These are phyloP conservation scores for Zhuliangozyma parablackwelliae DNA, from an alignment of 1,139 yeast species.

Conservation along the genomic window DNA sequence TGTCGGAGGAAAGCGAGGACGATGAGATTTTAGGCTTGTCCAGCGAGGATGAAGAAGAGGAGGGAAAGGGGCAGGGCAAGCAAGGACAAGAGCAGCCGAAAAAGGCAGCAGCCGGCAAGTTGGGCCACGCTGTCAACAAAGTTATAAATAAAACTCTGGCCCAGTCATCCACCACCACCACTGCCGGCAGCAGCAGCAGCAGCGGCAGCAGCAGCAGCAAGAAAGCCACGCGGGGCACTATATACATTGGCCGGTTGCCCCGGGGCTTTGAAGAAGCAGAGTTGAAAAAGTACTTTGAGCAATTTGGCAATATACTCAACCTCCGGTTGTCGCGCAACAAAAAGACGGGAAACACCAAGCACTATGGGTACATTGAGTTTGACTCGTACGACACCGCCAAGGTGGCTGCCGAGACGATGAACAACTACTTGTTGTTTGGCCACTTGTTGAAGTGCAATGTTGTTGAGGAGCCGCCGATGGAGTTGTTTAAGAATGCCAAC, in stretches of 20 bases:
- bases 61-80: conserved; percentile 13
- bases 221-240: conserved; percentile 49
- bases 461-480: conserved; percentile 41
- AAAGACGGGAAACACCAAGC: conserved; percentile 88
- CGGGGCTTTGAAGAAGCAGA: conserved; percentile 87
- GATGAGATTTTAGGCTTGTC: conserved; percentile 23
- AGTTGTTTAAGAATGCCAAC: conserved; percentile 52
- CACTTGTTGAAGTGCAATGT: conserved; percentile 70
- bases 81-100: conserved; percentile 13
- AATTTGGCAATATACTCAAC: conserved; percentile 80
- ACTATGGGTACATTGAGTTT: conserved; percentile 88
- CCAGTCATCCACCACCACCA: neutral
- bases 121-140: conserved; percentile 27
- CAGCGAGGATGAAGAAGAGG: conserved; percentile 19
- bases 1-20: conserved; percentile 16
- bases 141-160: conserved; percentile 14
- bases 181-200: conserved; percentile 10
- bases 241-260: conserved; percentile 90
- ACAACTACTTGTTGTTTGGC: conserved; percentile 84
- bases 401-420: conserved; percentile 92
- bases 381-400: conserved; percentile 70
- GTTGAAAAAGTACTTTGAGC: conserved; percentile 74
- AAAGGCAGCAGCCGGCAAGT: conserved; percentile 3
- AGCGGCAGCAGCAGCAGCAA: conserved; percentile 11
- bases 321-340: conserved; percentile 83